phyloP scores from a whole-genome alignment of 768 basidiomycete genomes.

The Boletus rubropictus region DNA sequence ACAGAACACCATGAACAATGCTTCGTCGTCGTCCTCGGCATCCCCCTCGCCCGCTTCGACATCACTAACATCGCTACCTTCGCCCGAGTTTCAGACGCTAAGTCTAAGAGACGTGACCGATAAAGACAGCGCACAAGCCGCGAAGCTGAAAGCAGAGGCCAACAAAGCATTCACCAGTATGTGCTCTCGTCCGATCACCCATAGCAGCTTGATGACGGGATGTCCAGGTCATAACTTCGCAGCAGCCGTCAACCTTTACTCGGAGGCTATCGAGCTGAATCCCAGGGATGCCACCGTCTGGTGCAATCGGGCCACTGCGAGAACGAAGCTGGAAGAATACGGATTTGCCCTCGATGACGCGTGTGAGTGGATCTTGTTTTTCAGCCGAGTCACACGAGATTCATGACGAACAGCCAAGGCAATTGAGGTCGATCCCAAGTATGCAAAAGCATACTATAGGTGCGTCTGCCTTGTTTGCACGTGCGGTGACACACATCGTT shows the following conservation, averaged over 20 bases:
- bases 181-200: not conserved
- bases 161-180: conserved; percentile 81
- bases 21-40: conserved; percentile 24
- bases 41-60: conserved; percentile 46
- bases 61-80: conserved; percentile 51
- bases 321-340: conserved; percentile 90
- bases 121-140: conserved; percentile 62
- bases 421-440: conserved; percentile 80
- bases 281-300: conserved; percentile 85
- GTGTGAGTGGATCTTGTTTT: conserved; percentile 44
- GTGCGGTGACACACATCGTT: not conserved
- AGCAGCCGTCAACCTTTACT: conserved; percentile 71
- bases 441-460: conserved; percentile 88
- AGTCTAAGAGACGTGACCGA: conserved; percentile 58
- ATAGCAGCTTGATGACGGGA: conserved; percentile 1
- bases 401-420: conserved; percentile 56
- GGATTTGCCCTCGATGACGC: conserved; percentile 89
- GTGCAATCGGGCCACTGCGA: conserved; percentile 90
- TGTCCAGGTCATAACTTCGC: conserved; percentile 67
- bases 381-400: conserved; percentile 10
- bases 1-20: conserved; percentile 18
- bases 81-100: conserved; percentile 52
- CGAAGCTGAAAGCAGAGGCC: conserved; percentile 73
- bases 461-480: conserved; percentile 26
- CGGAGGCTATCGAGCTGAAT: conserved; percentile 80